Evolutionary conservation across 192 early-diverging fungal genomes (phyloP).

Genomic region (Coemansia sp.): DNA sequence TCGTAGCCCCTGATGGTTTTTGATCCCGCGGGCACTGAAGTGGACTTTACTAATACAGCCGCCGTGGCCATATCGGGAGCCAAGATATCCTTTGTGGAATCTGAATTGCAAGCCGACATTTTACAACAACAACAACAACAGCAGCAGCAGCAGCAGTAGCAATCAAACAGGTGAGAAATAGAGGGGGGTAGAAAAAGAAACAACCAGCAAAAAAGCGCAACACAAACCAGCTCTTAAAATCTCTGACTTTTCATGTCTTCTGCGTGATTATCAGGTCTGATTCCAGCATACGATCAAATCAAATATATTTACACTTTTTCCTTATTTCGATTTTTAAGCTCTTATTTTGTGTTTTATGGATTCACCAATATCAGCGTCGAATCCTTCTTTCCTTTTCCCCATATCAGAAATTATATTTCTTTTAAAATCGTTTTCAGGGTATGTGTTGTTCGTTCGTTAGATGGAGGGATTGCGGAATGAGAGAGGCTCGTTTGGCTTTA

Average conservation of each 20-base stretch:
- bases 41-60: conserved; percentile 72
- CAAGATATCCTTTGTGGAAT: neutral
- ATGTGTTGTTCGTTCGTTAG: neutral
- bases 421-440: conserved; percentile 9
- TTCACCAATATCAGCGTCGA: neutral
- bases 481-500: neutral
- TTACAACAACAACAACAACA: neutral
- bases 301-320: neutral
- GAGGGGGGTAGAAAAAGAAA: neutral
- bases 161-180: neutral
- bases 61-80: conserved; percentile 44
- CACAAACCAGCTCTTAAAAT: too few relatives aligned
- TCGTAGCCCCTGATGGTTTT: conserved; percentile 81
- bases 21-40: conserved; percentile 64
- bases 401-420: conserved; percentile 26
- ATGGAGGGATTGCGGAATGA: neutral
- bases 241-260: too few relatives aligned
- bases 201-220: neutral
- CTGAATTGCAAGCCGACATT: conserved; percentile 13
- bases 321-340: neutral
- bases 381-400: conserved; percentile 40
- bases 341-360: neutral
- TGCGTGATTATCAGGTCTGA: too few relatives aligned
- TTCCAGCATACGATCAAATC: neutral
- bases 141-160: neutral